phyloP scores from a whole-genome alignment of 2,329 filamentous ascomycete species.

The Phialocephala subalpina region DNA sequence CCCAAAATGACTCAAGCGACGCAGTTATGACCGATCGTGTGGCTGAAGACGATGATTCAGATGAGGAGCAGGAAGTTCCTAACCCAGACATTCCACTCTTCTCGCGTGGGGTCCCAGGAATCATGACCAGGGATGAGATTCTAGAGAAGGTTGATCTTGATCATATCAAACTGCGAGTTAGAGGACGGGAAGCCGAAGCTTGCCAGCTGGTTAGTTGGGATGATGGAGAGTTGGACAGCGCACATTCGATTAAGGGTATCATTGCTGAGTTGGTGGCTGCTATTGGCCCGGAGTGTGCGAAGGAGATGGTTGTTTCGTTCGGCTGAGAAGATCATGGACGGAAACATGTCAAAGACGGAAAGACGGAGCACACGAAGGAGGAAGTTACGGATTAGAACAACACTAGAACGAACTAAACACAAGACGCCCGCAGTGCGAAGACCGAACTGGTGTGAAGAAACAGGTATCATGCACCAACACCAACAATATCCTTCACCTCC shows the following conservation, averaged over 20 bases:
- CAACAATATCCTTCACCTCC: conserved; percentile 34
- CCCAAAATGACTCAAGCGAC: neutral
- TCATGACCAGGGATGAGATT: conserved; percentile 64
- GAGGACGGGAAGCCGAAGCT: conserved; percentile 50
- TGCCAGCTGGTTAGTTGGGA: conserved; percentile 69
- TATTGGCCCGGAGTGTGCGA: conserved; percentile 66
- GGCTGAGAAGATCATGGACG: neutral
- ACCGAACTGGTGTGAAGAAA: neutral
- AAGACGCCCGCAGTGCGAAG: neutral
- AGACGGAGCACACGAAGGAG: too few relatives aligned
- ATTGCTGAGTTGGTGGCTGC: conserved; percentile 74
- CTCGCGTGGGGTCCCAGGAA: conserved; percentile 70
- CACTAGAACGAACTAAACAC: neutral
- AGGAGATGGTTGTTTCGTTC: conserved; percentile 59
- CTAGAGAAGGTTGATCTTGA: conserved; percentile 61
- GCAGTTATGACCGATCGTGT: conserved; percentile 4
- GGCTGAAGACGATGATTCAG: conserved; percentile 27
- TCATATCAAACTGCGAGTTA: conserved; percentile 58
- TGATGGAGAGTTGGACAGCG: conserved; percentile 56
- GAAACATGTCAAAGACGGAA: neutral
- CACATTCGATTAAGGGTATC: conserved; percentile 62
- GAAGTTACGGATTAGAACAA: too few relatives aligned
- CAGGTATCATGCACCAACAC: conserved; percentile 1
- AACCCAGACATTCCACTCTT: conserved; percentile 58
- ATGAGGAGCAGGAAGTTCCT: conserved; percentile 24